Base-by-base conservation (phyloP, 768 basidiomycete genomes). In the Lentinula sp. region DNA sequence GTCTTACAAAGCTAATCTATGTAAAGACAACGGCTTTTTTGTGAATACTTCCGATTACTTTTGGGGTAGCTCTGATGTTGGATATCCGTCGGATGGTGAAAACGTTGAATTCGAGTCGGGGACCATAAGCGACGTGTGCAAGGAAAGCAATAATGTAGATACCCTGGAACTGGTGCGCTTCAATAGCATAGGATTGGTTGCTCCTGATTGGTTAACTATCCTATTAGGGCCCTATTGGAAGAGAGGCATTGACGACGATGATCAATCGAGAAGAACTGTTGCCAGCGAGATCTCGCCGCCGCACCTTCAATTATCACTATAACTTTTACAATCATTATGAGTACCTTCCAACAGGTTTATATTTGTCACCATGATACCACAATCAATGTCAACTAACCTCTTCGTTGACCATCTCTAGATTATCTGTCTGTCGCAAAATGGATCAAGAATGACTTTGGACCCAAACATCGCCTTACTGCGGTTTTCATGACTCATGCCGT, bases 401-500 rank as follows among this genome's bases (percentile, higher is more conserved):
- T 46, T 28, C 16, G 16, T 39, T 39, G 28, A 3, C 9, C 51
- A 21, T 13, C 18, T 59, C 16, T 68, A 91, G 86, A 88, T 66
- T 73, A 79, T 53, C 43, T 82, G 16, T 78, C 79, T 49, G 79
- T 89, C 62, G 85, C 84, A 34, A 78, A 71, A 62, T 91, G 86
- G 87, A 75, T 81, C 28, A 84, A 80, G 67, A 74, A 72, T 28
- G 73, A 81, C 51, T 89, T 81, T 67, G 86, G 85, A 21, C 64
- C 79, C 39, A 78, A 71, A 57, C 85, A 85, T 68, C 74, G 76
- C 42, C 74, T 86, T 56, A 83, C 85, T 34, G 87, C 89, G 32
- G 71, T 83, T 23, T 89, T 88, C 70, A 80, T 91, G 78, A 82
- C 82, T 4, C 89, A 92, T 70, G 88, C 88, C 37, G 75, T 91